Base-by-base conservation (phyloP, 805 yeast genomes). In the Huiozyma naganishii region DNA sequence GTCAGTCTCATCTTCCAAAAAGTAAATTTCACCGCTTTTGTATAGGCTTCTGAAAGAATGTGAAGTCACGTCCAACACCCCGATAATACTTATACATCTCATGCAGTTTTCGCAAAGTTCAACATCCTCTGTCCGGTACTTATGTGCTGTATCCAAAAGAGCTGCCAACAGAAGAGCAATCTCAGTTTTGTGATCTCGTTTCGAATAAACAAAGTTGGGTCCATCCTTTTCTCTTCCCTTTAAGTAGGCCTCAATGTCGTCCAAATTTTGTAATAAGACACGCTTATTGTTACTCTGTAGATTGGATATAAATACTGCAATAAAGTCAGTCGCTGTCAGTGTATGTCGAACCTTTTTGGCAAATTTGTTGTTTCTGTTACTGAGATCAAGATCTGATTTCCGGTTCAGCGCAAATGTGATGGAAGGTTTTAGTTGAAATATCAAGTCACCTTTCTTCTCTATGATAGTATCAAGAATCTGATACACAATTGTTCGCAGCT, bases 321-420 rank as follows among this genome's bases (percentile, higher is more conserved):
- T 44, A 52, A 52, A 53, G 34, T 54, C 58, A 27, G 54, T 53
- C 12, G 41, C 50, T 37, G 36, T 45, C 10, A 55, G 43, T 9
- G 53, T 52, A 39, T 61, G 57, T 6, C 53, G 55, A 2, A 58
- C 64, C 39, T 80, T 63, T 23, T 86, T 70, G 11, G 71, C 72
- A 47, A 69, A 69, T 0, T 83, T 79, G 12, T 73, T 64, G 2
- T 57, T 52, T 50, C 77, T 74, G 7, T 83, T 73, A 13, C 70
- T 66, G 6, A 62, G 56, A 23, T 72, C 69, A 40, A 86, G 73
- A 0, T 55, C 55, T 1, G 64, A 55, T 72, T 85, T 86, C 44
- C 74, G 73, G 48, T 83, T 86, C 36, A 83, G 68, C 11, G 88
- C 71, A 34, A 85, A 67, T 1, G 95, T 82, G n/a, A 87, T 70